Evolutionary conservation across 2,329 filamentous ascomycete genomes (phyloP).

Genomic region (Aspergillus floridensis): DNA sequence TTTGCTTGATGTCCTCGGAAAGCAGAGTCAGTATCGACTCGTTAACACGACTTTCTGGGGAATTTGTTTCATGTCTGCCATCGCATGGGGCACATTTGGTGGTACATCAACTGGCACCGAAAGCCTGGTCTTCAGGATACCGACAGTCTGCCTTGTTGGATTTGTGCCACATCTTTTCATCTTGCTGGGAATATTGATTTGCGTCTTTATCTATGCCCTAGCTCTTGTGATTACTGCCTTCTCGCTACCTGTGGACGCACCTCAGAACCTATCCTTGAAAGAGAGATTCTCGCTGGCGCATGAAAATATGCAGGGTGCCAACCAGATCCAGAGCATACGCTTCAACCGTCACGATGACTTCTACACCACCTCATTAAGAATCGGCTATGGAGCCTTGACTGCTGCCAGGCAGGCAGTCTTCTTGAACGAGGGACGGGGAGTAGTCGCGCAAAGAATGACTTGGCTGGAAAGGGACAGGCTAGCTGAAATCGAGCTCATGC

Average conservation of each 20-base stretch:
- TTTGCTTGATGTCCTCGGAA: conserved; percentile 72
- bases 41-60: conserved; percentile 88
- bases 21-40: conserved; percentile 77
- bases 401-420: conserved; percentile 96
- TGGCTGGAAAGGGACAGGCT: conserved; percentile 90
- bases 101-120: conserved; percentile 45
- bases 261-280: conserved; percentile 45
- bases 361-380: conserved; percentile 82
- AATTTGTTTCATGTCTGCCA: conserved; percentile 80
- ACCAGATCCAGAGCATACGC: conserved; percentile 75
- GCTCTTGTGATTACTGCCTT: conserved; percentile 74
- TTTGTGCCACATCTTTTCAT: conserved; percentile 94
- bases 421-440: conserved; percentile 78
- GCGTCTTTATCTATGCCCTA: conserved; percentile 71
- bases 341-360: conserved; percentile 91
- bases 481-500: conserved; percentile 65
- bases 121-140: conserved; percentile 73
- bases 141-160: conserved; percentile 90
- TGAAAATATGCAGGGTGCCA: conserved; percentile 86
- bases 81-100: conserved; percentile 69
- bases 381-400: conserved; percentile 83
- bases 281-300: conserved; percentile 71
- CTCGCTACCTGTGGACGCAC: conserved; percentile 56
- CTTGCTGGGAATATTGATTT: conserved; percentile 71
- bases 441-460: conserved; percentile 72